These are phyloP conservation scores for Neurospora cerealis DNA, from an alignment of 495 filamentous ascomycete species.

Conservation along the genomic window DNA sequence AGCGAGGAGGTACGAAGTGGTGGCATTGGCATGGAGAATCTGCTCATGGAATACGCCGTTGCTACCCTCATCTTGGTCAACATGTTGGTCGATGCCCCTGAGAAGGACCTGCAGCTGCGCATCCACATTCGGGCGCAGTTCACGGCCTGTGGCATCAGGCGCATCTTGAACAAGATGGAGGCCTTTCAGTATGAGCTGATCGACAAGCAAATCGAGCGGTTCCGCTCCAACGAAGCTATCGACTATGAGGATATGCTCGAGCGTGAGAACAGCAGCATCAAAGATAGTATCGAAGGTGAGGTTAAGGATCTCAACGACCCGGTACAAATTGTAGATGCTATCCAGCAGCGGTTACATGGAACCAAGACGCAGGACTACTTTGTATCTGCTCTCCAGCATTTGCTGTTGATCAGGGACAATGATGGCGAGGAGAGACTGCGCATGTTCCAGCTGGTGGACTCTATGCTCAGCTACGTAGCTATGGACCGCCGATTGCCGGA, in stretches of 20 bases:
- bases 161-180: constrained; percentile 94
- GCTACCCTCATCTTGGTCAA: constrained; percentile 93
- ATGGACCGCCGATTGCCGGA: constrained; percentile 96
- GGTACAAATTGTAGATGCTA: constrained; percentile 85
- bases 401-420: constrained; percentile 87
- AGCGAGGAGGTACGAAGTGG: constrained; percentile 96
- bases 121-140: constrained; percentile 95
- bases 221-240: constrained; percentile 87
- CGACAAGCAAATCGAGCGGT: constrained; percentile 95
- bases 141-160: constrained; percentile 88
- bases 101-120: constrained; percentile 78
- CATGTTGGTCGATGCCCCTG: constrained; percentile 88
- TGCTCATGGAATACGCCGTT: constrained; percentile 97
- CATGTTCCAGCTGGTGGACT: constrained; percentile 97
- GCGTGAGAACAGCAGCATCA: constrained; percentile 78
- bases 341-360: constrained; percentile 75
- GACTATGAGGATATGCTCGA: constrained; percentile 97
- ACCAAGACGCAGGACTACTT: constrained; percentile 90
- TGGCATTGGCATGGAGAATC: constrained; percentile 97
- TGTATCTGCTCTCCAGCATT: constrained; percentile 86
- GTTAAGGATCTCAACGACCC: constrained; percentile 93
- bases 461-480: constrained; percentile 96
- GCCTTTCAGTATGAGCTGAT: constrained; percentile 97
- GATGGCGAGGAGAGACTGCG: constrained; percentile 84
- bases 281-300: constrained; percentile 83